A percentile compares a stretch with the other conserved stretches of the same genome.
These are phyloP conservation scores for Alternaria sp. DNA, from an alignment of 2,329 filamentous ascomycete species.

Conservation along the genomic window DNA sequence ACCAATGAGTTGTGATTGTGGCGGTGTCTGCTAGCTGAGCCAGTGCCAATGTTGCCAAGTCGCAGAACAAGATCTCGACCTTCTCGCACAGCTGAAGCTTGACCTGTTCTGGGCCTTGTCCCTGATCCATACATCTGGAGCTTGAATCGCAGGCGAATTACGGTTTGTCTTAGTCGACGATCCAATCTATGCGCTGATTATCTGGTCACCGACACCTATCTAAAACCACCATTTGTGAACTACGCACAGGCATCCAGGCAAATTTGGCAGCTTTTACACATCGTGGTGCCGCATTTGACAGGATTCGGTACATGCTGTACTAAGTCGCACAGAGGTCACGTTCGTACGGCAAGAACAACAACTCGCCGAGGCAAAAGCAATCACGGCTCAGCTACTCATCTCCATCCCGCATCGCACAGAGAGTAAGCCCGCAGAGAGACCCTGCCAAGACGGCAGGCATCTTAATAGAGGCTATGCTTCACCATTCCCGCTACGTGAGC, in stretches of 20 bases:
- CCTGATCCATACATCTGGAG: background rate
- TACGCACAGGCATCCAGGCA: background rate
- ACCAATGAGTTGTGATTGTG: background rate
- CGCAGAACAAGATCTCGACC: slow-evolving; percentile 5
- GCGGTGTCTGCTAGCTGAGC: background rate
- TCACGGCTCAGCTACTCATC: background rate
- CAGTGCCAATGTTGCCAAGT: slow-evolving; percentile 6
- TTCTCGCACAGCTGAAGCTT: background rate
- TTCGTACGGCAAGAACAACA: background rate
- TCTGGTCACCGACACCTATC: background rate
- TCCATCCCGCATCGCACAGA: background rate
- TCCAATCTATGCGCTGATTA: background rate
- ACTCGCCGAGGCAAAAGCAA: background rate
- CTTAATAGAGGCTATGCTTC: slow-evolving; percentile 3
- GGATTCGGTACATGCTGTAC: background rate
- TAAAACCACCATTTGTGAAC: background rate
- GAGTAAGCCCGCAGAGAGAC: background rate
- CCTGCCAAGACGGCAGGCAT: background rate
- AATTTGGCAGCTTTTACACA: background rate
- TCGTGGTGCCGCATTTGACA: background rate
- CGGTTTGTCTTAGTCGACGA: slow-evolving; percentile 1
- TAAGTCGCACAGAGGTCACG: background rate
- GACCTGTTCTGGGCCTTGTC: background rate
- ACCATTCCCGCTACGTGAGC: background rate
- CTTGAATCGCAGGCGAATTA: slow-evolving; percentile 1